Percentiles rank a stretch among this genome's conserved stretches.
Conservation (phyloP, 495 filamentous ascomycete genomes). For the Parathielavia hyrcaniae region DNA sequence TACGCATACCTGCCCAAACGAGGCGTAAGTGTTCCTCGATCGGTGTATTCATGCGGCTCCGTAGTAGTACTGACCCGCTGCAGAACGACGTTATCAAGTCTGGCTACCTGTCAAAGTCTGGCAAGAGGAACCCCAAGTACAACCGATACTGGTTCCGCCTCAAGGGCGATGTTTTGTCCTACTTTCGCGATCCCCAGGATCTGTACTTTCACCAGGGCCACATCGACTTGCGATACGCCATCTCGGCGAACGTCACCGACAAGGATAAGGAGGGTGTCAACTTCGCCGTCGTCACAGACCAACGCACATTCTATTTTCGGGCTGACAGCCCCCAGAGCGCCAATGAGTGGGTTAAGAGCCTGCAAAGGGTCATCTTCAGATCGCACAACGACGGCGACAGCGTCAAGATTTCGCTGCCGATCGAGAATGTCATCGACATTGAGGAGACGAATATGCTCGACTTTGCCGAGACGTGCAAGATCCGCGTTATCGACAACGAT, state of each 20-base stretch:
- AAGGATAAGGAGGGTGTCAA: slow-evolving; percentile 69
- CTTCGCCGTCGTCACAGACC: slow-evolving; percentile 76
- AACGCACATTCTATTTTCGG: slow-evolving; percentile 78
- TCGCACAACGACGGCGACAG: slow-evolving; percentile 96
- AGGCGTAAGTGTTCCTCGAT: slow-evolving; percentile 48
- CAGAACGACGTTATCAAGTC: slow-evolving; percentile 76
- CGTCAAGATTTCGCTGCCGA: slow-evolving; percentile 89
- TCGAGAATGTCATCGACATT: slow-evolving; percentile 82
- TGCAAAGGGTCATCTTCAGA: slow-evolving; percentile 92
- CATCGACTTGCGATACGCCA: slow-evolving; percentile 87
- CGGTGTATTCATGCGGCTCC: neutral
- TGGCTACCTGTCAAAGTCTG: slow-evolving; percentile 82
- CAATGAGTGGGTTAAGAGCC: slow-evolving; percentile 93
- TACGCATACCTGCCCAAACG: slow-evolving; percentile 95
- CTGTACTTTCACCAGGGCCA: slow-evolving; percentile 88
- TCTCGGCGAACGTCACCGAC: slow-evolving; percentile 67
- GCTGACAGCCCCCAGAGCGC: slow-evolving; percentile 85
- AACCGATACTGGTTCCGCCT: slow-evolving; percentile 95
- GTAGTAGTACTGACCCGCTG: slow-evolving; percentile 26
- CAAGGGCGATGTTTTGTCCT: slow-evolving; percentile 92
- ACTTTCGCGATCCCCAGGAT: slow-evolving; percentile 76
- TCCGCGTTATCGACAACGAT: slow-evolving; percentile 83
- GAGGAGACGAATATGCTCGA: slow-evolving; percentile 89
- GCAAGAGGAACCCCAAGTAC: slow-evolving; percentile 81
- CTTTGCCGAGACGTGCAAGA: slow-evolving; percentile 89